A percentile compares a stretch with the other conserved stretches of the same genome.
Evolutionary conservation across 345 rosid genomes (phyloP).

Genomic region (Pistacia atlantica): DNA sequence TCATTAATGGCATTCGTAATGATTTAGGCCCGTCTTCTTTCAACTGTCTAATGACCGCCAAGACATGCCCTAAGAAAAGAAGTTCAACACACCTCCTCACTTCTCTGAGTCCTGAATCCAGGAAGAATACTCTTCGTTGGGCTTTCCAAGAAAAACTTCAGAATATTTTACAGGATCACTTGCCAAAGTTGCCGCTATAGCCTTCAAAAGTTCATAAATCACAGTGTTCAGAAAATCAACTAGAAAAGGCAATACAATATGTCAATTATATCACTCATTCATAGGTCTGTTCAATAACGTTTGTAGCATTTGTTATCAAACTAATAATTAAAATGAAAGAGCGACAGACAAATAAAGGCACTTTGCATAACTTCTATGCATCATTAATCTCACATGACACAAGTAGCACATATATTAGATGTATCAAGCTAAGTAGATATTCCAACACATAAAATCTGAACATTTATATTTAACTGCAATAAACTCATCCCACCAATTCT

Average conservation of each 20-base stretch:
- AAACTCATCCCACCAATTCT: background rate
- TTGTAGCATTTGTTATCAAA: background rate
- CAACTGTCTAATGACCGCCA: background rate
- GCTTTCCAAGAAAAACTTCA: conserved; percentile 87
- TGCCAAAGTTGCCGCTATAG: conserved; percentile 87
- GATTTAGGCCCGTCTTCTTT: background rate
- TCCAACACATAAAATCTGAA: background rate
- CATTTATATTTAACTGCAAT: conserved; percentile 1
- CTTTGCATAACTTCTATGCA: background rate
- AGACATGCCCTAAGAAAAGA: conserved; percentile 13
- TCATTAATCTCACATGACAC: background rate
- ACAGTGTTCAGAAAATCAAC: conserved; percentile 13
- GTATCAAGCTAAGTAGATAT: background rate
- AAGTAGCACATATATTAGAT: background rate
- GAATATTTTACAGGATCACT: conserved; percentile 75
- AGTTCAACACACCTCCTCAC: conserved; percentile 82
- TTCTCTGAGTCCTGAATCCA: conserved; percentile 94
- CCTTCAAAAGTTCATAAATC: conserved; percentile 44
- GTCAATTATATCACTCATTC: background rate
- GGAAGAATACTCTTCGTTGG: conserved; percentile 71
- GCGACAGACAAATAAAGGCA: background rate
- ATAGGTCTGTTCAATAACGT: background rate
- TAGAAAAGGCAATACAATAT: background rate
- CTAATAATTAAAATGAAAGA: background rate
- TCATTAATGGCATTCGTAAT: background rate